These are phyloP conservation scores for Alternaria sp. DNA, from an alignment of 2,329 filamentous ascomycete species.

Conservation along the genomic window DNA sequence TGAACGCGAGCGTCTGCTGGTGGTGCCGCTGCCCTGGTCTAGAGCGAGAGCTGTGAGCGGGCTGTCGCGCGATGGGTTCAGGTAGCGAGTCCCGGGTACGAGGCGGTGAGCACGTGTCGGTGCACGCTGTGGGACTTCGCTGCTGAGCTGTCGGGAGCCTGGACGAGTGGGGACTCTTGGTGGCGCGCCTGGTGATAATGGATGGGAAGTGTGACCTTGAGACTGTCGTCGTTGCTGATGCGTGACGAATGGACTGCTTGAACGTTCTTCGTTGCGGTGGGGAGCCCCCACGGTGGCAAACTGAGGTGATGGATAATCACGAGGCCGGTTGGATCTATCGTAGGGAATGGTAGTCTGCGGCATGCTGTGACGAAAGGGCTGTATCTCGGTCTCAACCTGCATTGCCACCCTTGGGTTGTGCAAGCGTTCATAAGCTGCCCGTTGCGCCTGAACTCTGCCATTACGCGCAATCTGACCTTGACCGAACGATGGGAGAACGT, in stretches of 20 bases:
- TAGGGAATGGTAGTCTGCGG: slow-evolving; percentile 21
- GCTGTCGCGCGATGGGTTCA: slow-evolving; percentile 14
- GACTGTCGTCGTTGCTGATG: background rate
- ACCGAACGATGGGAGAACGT: slow-evolving; percentile 12
- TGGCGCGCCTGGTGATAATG: slow-evolving; percentile 8
- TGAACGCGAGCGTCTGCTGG: slow-evolving; percentile 22
- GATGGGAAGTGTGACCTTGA: background rate
- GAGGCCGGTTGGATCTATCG: slow-evolving; percentile 25
- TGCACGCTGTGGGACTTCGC: slow-evolving; percentile 1
- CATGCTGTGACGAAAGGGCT: slow-evolving; percentile 21
- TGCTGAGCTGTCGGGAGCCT: slow-evolving; percentile 12
- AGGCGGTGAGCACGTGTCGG: slow-evolving; percentile 9
- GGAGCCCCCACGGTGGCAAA: background rate
- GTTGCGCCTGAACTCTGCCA: slow-evolving; percentile 28
- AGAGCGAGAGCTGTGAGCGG: slow-evolving; percentile 18
- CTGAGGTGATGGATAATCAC: slow-evolving; percentile 6
- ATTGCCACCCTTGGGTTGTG: slow-evolving; percentile 13
- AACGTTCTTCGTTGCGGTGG: slow-evolving; percentile 15
- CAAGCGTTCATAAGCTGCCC: slow-evolving; percentile 28
- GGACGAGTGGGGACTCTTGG: slow-evolving; percentile 15
- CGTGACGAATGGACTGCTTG: slow-evolving; percentile 18
- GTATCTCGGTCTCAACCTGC: slow-evolving; percentile 9
- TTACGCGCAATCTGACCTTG: slow-evolving; percentile 2
- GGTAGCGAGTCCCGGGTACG: slow-evolving; percentile 3
- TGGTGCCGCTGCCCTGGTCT: slow-evolving; percentile 24